A percentile compares a stretch with the other conserved stretches of the same genome.
Conservation (phyloP, 2,329 filamentous ascomycete species). For the Rutstroemia sp. region DNA sequence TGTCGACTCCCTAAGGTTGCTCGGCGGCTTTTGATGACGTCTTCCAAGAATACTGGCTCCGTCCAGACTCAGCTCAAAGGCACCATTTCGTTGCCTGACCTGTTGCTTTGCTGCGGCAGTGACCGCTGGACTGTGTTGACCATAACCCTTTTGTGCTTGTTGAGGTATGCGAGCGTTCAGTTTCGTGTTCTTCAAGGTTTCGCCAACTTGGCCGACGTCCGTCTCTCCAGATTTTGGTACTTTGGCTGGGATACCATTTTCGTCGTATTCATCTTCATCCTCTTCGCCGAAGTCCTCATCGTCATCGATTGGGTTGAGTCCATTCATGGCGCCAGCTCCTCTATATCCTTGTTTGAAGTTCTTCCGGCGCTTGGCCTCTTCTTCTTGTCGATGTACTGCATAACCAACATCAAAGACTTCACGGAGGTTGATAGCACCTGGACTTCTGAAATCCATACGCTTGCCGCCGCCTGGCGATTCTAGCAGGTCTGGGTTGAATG, state of each 20-base stretch:
- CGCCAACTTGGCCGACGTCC: slow-evolving; percentile 67
- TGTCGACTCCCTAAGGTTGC: slow-evolving; percentile 23
- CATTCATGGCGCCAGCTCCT: slow-evolving; percentile 55
- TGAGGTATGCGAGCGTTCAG: slow-evolving; percentile 55
- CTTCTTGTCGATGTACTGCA: slow-evolving; percentile 91
- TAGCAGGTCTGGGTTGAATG: slow-evolving; percentile 49
- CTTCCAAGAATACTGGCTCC: slow-evolving; percentile 84
- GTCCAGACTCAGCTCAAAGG: slow-evolving; percentile 87
- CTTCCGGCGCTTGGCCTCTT: slow-evolving; percentile 87
- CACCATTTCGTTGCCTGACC: slow-evolving; percentile 64
- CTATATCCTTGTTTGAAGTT: slow-evolving; percentile 67
- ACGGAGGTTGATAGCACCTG: slow-evolving; percentile 87
- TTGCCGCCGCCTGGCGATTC: slow-evolving; percentile 55
- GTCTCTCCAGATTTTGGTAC: slow-evolving; percentile 57
- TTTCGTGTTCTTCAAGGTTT: slow-evolving; percentile 78
- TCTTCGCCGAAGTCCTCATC: slow-evolving; percentile 60
- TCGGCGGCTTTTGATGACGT: slow-evolving; percentile 42
- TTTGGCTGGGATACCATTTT: slow-evolving; percentile 48
- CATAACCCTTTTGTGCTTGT: slow-evolving; percentile 57
- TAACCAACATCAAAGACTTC: slow-evolving; percentile 99
- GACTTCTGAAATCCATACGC: slow-evolving; percentile 87
- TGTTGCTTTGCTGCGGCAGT: slow-evolving; percentile 78
- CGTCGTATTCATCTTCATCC: slow-evolving; percentile 52
- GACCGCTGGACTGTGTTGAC: slow-evolving; percentile 79
- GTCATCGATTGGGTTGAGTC: slow-evolving; percentile 56